A percentile compares a stretch with the other conserved stretches of the same genome.
phyloP scores from a whole-genome alignment of 441 rosid species.

The Corymbia citriodora region DNA sequence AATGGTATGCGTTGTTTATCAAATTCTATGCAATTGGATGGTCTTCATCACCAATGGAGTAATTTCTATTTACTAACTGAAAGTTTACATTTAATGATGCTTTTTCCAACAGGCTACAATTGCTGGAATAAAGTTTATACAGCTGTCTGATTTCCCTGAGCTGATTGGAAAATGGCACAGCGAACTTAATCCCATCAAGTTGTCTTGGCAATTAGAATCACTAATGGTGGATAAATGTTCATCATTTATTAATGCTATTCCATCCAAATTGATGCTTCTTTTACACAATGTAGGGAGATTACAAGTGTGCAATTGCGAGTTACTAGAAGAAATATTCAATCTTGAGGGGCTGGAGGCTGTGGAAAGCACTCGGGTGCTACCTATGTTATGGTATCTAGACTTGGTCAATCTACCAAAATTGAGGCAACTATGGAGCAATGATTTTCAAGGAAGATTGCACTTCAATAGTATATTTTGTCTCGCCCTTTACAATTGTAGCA shows the following conservation, averaged over 20 bases:
- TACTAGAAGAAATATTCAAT: background rate
- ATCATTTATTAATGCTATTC: background rate
- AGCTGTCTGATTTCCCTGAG: background rate
- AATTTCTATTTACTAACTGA: background rate
- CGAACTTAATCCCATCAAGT: background rate
- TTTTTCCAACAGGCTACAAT: background rate
- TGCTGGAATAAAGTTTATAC: background rate
- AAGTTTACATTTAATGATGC: background rate
- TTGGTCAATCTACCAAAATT: background rate
- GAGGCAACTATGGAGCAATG: background rate
- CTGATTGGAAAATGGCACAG: background rate
- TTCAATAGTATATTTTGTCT: rapidly evolving
- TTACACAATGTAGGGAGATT: rapidly evolving
- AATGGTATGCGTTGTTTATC: background rate
- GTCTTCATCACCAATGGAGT: background rate
- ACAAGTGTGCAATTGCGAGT: background rate
- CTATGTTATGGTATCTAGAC: rapidly evolving
- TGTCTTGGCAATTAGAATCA: background rate
- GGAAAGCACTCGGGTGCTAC: background rate
- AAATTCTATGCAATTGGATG: background rate
- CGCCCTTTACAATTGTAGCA: background rate
- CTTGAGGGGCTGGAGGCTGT: background rate
- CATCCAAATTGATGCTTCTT: background rate
- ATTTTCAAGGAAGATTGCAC: rapidly evolving
- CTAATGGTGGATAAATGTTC: background rate